A percentile compares a stretch with the other conserved stretches of the same genome.
Conservation (phyloP, 2,329 filamentous ascomycete species). For the Ceratocystis harringtonii region DNA sequence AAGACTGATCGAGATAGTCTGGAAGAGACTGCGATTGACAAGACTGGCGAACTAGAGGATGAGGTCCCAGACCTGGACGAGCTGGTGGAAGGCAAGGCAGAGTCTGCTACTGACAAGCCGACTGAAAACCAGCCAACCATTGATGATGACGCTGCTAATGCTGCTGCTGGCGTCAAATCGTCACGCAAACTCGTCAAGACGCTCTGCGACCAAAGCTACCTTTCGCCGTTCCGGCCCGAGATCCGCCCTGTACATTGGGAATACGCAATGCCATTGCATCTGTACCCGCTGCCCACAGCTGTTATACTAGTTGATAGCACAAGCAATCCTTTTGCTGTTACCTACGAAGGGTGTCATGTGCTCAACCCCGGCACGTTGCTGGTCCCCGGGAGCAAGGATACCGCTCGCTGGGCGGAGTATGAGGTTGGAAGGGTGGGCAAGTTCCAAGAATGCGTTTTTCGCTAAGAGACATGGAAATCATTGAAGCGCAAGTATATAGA, state of each 20-base stretch:
- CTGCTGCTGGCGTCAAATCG: conserved; percentile 32
- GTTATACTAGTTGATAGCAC: conserved; percentile 72
- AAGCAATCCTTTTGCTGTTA: conserved; percentile 67
- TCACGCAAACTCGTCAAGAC: conserved; percentile 78
- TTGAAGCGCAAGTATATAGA: background rate
- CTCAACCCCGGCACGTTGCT: conserved; percentile 79
- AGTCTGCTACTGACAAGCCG: conserved; percentile 21
- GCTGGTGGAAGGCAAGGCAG: conserved; percentile 32
- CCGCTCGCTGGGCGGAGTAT: conserved; percentile 79
- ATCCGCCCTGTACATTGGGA: conserved; percentile 83
- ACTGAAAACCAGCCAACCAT: conserved; percentile 27
- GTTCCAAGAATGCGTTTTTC: conserved; percentile 49
- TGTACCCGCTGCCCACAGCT: conserved; percentile 80
- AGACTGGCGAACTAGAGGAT: conserved; percentile 5
- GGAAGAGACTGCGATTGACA: conserved; percentile 20
- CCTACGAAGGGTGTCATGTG: conserved; percentile 89
- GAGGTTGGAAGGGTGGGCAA: conserved; percentile 49
- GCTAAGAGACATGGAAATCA: conserved; percentile 5
- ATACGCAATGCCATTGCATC: conserved; percentile 55
- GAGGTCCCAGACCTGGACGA: conserved; percentile 18
- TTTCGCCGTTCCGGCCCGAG: conserved; percentile 72
- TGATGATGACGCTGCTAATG: conserved; percentile 6
- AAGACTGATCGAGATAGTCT: conserved; percentile 30
- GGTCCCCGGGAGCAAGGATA: conserved; percentile 49
- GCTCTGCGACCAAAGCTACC: conserved; percentile 73